Base-by-base conservation (phyloP, 768 basidiomycete species). In the Hygrocybe punicea region DNA sequence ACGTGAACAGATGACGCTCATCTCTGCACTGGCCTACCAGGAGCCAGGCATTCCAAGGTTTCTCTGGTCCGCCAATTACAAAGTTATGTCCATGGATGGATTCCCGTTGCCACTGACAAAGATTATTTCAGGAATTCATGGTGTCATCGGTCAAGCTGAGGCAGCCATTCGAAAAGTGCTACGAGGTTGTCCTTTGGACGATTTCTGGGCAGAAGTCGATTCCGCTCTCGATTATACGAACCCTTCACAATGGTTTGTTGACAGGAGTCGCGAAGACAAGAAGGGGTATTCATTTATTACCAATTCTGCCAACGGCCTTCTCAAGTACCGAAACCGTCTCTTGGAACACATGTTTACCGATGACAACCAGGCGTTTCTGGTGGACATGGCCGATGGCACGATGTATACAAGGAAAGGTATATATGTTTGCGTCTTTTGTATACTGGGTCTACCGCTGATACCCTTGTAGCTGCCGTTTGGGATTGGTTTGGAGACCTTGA, bases 81-180 rank as follows among this genome's bases (percentile, higher is more conserved):
- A 51, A 10, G 19, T 4, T 16, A 35, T 60, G 24, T 51, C 47
- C 19, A 21, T 60, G 10, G 59, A 60, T 47, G 50, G 50, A 16
- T 40, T 40, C 21, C 35, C 47, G 9, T 21, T 60, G 33, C 21
- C 49, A 7, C 10, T 60, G 36, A 52, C 7, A 16, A 17, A 33
- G 19, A 39, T 45, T 25, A 21, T 39, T 21, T 29, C 25, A 6
- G 37, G 10, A 14, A 45, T 57, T 7, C 29, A 50, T 25, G 21
- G 16, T 8, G 29, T 47, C 9, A 17, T 55, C 5, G 23, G 45
- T 23, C 10, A 24, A 13, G 35, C 44, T 16, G 24, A 36, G 11
- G 11, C 4, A 1, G 7, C 17, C 7, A 8, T 58, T 19, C 10
- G 45, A n/a, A 16, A 17, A 19, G 24, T 53, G 13, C 45, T 58